These are phyloP conservation scores for Entonaema liquescens DNA, from an alignment of 495 filamentous ascomycete species.

Conservation along the genomic window DNA sequence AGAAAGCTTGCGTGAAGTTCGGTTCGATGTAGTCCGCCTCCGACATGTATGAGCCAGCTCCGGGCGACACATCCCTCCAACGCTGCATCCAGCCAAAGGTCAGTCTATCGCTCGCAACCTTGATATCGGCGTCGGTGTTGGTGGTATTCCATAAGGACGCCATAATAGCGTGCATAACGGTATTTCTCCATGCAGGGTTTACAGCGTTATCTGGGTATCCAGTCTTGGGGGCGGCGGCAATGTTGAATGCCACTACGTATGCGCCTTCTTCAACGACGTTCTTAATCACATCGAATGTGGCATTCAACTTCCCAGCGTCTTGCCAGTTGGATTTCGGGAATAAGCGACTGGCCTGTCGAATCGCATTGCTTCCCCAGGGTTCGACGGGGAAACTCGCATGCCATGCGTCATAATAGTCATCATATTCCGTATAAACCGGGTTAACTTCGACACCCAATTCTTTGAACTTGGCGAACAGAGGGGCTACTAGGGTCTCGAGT, in stretches of 20 bases:
- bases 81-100: slow-evolving; percentile 59
- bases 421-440: slow-evolving; percentile 58
- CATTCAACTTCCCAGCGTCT: slow-evolving; percentile 44
- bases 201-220: slow-evolving; percentile 48
- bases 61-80: slow-evolving; percentile 51
- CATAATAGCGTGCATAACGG: slow-evolving; percentile 54
- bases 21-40: slow-evolving; percentile 65
- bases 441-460: slow-evolving; percentile 49
- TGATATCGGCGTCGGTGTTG: slow-evolving; percentile 47
- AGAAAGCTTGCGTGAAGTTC: slow-evolving; percentile 67
- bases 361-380: slow-evolving; percentile 49
- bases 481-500: slow-evolving; percentile 54
- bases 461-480: slow-evolving; percentile 55
- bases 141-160: slow-evolving; percentile 49
- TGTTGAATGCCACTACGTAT: slow-evolving; percentile 60
- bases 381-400: slow-evolving; percentile 57
- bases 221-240: slow-evolving; percentile 46
- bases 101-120: slow-evolving; percentile 55
- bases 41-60: slow-evolving; percentile 52
- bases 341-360: slow-evolving; percentile 54
- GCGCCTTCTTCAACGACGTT: slow-evolving; percentile 53
- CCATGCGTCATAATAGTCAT: slow-evolving; percentile 59
- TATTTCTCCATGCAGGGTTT: slow-evolving; percentile 54
- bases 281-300: slow-evolving; percentile 50
- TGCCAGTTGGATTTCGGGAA: slow-evolving; percentile 55